Base-by-base conservation (phyloP, 2,329 filamentous ascomycete species). In the Trichoderma semiorbis region DNA sequence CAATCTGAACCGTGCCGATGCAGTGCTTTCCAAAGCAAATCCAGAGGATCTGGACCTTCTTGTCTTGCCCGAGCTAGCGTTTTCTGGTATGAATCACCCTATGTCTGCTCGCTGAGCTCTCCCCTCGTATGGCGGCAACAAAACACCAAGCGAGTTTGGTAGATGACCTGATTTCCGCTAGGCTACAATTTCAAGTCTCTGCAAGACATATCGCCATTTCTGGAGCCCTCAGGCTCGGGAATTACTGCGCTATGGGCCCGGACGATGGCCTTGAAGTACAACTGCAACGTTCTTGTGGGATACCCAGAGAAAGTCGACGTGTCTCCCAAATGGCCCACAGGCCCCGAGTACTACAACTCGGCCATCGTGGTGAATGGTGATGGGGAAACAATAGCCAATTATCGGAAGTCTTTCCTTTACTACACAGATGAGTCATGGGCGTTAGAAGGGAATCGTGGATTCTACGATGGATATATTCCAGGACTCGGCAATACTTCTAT, bases 151-250 rank as follows among this genome's bases (percentile, higher is more conserved):
- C 18, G 55, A 58, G 28, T 34, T 61, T 18, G 28, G n/a, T 24
- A 64, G 18, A 50, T 47, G 12, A 34, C 3, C 26, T 64, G 18
- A 64, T 8, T 64, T 7, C 11, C 39, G 12, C 21, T 50, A 65
- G 92, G 93, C 32, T 96, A 95, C 83, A 94, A 94, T 78, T 95
- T 95, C 82, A 86, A 87, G 53, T 92, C 90, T 0, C 79, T 93
- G 3, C 83, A 87, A 34, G 86, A 93, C 1, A 94, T 95, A 53
- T 81, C 81, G 1, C 91, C 92, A 0, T 92, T 85, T 75, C 87
- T 95, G 3, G 93, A 96, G 77, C 87, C 85, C 0, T 88, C 88
- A 0, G 86, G 87, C 4, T 84, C 87, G 0, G 93, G 93, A 0
- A 88, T 92, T 66, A 90, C 86, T 5, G 90, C 92, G 0, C 80